A percentile compares a stretch with the other conserved stretches of the same genome.
phyloP scores from a whole-genome alignment of 1,284 basidiomycete species.

The Wallemia ichthyophaga region DNA sequence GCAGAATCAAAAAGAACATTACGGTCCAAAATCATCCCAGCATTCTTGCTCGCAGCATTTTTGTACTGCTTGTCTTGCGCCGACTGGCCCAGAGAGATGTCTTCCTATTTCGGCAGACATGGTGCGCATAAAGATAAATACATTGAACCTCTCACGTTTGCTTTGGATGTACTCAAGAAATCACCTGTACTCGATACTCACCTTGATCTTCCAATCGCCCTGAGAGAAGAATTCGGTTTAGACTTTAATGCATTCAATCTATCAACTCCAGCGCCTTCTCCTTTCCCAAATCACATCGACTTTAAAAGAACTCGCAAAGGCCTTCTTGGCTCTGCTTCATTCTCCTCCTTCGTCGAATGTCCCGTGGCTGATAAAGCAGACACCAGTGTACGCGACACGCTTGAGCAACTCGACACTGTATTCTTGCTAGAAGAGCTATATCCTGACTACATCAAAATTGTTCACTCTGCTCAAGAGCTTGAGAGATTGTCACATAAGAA shows the following conservation, averaged over 20 bases:
- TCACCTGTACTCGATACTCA: not conserved
- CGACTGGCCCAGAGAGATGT: too few species aligned
- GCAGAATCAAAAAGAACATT: too few species aligned
- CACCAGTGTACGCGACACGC: not conserved
- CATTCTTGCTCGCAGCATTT: too few species aligned
- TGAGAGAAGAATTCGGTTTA: not conserved
- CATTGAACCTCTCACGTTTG: not conserved
- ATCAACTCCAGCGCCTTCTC: not conserved
- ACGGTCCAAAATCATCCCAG: too few species aligned
- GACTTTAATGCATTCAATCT: not conserved
- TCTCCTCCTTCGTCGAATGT: not conserved
- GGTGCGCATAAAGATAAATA: too few species aligned
- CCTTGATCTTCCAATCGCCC: not conserved
- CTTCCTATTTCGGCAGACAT: too few species aligned
- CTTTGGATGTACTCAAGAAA: not conserved
- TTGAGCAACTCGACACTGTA: not conserved
- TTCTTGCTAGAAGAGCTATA: not conserved
- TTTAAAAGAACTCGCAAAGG: not conserved
- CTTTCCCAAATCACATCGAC: not conserved
- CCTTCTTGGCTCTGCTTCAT: not conserved
- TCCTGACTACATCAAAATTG: not conserved
- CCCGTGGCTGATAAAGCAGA: not conserved
- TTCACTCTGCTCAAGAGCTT: not conserved
- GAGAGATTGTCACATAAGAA: not conserved
- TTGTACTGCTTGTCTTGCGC: too few species aligned